Evolutionary conservation across 2,329 filamentous ascomycete species (phyloP), one percentile per base, ranked within the genome.

Genomic region (Aspergillus sp.): DNA sequence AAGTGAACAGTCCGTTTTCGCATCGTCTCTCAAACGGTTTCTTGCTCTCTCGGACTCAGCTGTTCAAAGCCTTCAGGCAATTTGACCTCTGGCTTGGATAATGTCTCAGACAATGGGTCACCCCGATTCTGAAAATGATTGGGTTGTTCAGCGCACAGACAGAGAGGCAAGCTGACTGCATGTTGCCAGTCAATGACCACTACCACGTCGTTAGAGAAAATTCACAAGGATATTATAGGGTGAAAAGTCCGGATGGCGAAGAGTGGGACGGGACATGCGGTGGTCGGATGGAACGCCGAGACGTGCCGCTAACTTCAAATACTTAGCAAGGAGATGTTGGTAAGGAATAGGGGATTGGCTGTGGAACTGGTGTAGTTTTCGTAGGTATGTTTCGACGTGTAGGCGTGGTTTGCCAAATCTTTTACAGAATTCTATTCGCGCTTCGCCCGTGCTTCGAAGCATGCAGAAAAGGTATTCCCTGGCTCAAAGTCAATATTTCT

Each of bases 61-160:
- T 59, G 4, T 30, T 71, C 46, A 54, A 74, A 71, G 62, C 66
- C 62, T 0, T 66, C 65, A 8, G 68, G 70, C 4, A 71, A 57
- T 22, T 71, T 65, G n/a, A 69, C 63, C 28, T 71, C 66, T 50
- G 64, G 65, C 28, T 66, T 64, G 2, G 56, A 11, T 7, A 73
- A 56, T 7, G 50, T 65, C 54, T 73, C 71, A 1, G 72, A 72
- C 5, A 69, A 4, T 11, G 59, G 64, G 57, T 77, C 72, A 13
- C 73, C 74, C 66, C 70, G 75, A 46, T 76, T 76, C 63, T 76
- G 72, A 59, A 75, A 74, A 64, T 73, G 65, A 28, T 72, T 64
- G 3, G 71, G 74, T 13, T 75, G 72, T 31, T 71, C 71, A 46
- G 68, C 67, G 57, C 66, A 69, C 4, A 73, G 54, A 34, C 66